Evolutionary conservation across 805 yeast species (phyloP).

Genomic region (Danielia reshetovae): DNA sequence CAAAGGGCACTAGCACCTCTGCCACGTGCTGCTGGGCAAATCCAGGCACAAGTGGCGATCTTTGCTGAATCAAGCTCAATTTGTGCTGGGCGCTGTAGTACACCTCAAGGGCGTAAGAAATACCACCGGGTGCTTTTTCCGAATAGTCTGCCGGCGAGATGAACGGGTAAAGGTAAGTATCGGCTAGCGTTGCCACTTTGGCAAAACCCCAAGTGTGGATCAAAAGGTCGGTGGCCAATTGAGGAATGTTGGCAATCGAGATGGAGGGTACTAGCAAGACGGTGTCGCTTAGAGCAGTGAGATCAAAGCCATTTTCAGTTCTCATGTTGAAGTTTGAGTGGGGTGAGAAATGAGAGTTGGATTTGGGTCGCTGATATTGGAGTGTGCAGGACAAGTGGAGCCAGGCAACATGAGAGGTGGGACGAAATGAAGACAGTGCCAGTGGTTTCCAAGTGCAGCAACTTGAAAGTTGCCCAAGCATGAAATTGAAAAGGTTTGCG

Average conservation of each 20-base stretch:
- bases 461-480: too few relatives aligned
- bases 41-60: conserved; percentile 81
- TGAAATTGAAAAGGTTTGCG: too few relatives aligned
- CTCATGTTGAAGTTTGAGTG: too few relatives aligned
- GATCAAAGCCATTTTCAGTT: too few relatives aligned
- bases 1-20: conserved; percentile 49
- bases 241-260: conserved; percentile 88
- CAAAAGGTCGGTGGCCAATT: conserved; percentile 69
- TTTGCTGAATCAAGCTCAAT: conserved; percentile 66
- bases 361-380: too few relatives aligned
- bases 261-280: conserved; percentile 74
- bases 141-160: conserved; percentile 67
- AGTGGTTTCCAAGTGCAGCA: too few relatives aligned
- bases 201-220: conserved; percentile 56
- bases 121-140: conserved; percentile 20
- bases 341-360: too few relatives aligned
- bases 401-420: too few relatives aligned
- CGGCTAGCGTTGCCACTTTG: conserved; percentile 55
- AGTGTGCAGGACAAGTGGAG: too few relatives aligned
- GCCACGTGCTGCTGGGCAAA: conserved; percentile 46
- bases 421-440: too few relatives aligned
- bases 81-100: conserved; percentile 40
- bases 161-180: conserved; percentile 69
- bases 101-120: conserved; percentile 65
- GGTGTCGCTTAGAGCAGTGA: too few relatives aligned